Conservation (phyloP, 2,329 filamentous ascomycete species). For the Exophiala bonariae region DNA sequence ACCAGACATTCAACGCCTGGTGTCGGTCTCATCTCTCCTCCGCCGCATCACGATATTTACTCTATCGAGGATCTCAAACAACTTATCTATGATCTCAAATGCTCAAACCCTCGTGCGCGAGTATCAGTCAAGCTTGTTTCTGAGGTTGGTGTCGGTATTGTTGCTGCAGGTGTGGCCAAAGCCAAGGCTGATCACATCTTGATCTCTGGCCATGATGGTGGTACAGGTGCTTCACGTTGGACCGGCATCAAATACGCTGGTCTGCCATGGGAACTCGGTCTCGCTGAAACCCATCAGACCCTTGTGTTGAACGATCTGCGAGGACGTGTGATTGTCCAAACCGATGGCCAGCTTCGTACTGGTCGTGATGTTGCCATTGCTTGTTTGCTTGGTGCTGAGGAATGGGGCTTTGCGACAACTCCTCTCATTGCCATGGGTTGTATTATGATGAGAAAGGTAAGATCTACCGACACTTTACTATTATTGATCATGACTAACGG, state of each 20-base stretch:
- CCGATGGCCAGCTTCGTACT: conserved; percentile 89
- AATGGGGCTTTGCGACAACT: conserved; percentile 94
- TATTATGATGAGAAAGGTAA: conserved; percentile 79
- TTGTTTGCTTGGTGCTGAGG: conserved; percentile 93
- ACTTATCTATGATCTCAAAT: conserved; percentile 96
- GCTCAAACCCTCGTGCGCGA: conserved; percentile 85
- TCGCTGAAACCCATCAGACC: conserved; percentile 96
- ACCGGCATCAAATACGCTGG: conserved; percentile 98
- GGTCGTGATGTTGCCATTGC: conserved; percentile 93
- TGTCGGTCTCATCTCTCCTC: conserved; percentile 92
- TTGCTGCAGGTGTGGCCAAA: conserved; percentile 95
- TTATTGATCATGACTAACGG: too few relatives aligned
- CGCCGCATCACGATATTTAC: conserved; percentile 97
- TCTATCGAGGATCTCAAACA: conserved; percentile 98
- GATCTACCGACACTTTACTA: too few relatives aligned
- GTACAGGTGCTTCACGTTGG: conserved; percentile 94
- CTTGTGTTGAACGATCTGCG: conserved; percentile 92
- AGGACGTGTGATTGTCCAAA: conserved; percentile 93
- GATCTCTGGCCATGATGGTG: conserved; percentile 95
- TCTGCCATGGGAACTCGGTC: conserved; percentile 93
- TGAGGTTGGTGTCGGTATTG: conserved; percentile 95
- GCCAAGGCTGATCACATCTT: conserved; percentile 96
- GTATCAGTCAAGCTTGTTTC: conserved; percentile 98
- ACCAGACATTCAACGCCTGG: conserved; percentile 95
- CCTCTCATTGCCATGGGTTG: conserved; percentile 96